A percentile compares a stretch with the other conserved stretches of the same genome.
Conservation (phyloP, 2,329 filamentous ascomycete genomes). For the Podosphaera leucotricha region DNA sequence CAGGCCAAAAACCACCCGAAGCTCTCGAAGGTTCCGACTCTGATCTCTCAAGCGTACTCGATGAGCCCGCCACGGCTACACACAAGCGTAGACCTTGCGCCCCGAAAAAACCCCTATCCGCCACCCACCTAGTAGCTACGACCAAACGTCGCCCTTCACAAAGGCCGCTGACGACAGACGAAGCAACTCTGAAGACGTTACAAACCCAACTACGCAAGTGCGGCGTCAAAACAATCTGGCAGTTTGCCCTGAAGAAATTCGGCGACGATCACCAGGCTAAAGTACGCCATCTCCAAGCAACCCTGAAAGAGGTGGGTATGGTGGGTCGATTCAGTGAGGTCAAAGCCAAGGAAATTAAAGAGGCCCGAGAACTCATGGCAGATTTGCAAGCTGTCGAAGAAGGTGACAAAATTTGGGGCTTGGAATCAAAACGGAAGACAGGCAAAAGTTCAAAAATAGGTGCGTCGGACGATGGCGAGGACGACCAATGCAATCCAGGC, state of each 20-base stretch:
- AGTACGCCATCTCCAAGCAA: constrained; percentile 53
- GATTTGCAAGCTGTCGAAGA: constrained; percentile 71
- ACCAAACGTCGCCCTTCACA: constrained; percentile 16
- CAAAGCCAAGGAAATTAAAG: constrained; percentile 69
- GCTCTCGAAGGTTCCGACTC: constrained; percentile 20
- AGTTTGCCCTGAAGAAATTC: constrained; percentile 55
- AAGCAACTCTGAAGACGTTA: constrained; percentile 66
- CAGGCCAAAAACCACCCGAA: background rate
- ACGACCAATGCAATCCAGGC: too few species aligned
- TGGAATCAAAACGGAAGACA: constrained; percentile 13
- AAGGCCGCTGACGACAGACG: constrained; percentile 22
- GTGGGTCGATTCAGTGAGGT: constrained; percentile 66
- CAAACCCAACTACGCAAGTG: constrained; percentile 77
- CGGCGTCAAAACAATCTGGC: constrained; percentile 81
- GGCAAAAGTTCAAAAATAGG: constrained; percentile 10
- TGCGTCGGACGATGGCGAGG: background rate
- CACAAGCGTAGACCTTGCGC: constrained; percentile 23
- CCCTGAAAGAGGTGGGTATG: constrained; percentile 72
- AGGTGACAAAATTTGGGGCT: constrained; percentile 59
- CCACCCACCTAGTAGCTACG: too few species aligned
- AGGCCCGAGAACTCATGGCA: constrained; percentile 57
- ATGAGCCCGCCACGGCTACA: constrained; percentile 41
- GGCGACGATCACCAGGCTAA: constrained; percentile 51
- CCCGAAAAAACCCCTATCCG: constrained; percentile 5
- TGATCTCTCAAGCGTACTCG: constrained; percentile 50